Conservation (phyloP, 176 grass and related monocot species). For the Triticum aestivum region IWGSC_CS_RefSeq_v2.1 NC_057794.1:134882645-134883144, state of each 20-base stretch:
- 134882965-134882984: not conserved
- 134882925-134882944: constrained; percentile 35
- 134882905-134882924: not conserved
- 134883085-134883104: not conserved
- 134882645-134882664: not conserved
- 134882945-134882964: constrained; percentile 15
- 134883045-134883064: not conserved
- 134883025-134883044: not conserved
- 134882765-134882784: not conserved
- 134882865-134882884: not conserved
- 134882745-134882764: not conserved
- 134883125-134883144: not conserved
- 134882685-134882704: not conserved
- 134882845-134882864: not conserved
- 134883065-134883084: constrained; percentile 29
- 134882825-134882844: not conserved
- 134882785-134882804: not conserved
- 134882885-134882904: not conserved
- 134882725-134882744: not conserved
- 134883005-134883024: not conserved
- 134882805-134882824: not conserved
- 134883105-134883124: constrained; percentile 26
- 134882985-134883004: not conserved
- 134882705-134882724: not conserved
- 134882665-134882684: constrained; percentile 14